phyloP scores from a whole-genome alignment of 108 stramenopile species.

The Cyclotella cryptica region DNA sequence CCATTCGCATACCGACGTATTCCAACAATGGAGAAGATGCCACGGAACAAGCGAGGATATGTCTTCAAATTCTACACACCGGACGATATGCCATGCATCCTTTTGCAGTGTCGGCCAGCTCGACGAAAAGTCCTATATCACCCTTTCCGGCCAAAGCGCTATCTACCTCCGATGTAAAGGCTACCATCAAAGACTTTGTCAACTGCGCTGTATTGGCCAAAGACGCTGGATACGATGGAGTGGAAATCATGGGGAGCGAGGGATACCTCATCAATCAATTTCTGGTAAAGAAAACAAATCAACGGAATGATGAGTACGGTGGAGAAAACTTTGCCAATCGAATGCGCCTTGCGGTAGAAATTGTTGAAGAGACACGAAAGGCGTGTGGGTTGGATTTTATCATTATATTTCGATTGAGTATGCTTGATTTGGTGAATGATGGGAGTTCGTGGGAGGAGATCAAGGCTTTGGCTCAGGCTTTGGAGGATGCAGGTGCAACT shows the following conservation, averaged over 20 bases:
- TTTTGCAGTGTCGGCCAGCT: slow-evolving; percentile 86
- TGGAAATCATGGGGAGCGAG: slow-evolving; percentile 98
- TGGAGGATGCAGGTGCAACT: slow-evolving; percentile 93
- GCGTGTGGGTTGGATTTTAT: slow-evolving; percentile 93
- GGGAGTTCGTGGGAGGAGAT: slow-evolving; percentile 96
- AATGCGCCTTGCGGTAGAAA: slow-evolving; percentile 89
- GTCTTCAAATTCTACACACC: slow-evolving; percentile 93
- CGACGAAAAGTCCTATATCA: slow-evolving; percentile 92
- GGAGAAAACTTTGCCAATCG: slow-evolving; percentile 90
- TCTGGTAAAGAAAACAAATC: slow-evolving; percentile 86
- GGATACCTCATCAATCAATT: slow-evolving; percentile 99
- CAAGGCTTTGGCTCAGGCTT: slow-evolving; percentile 75
- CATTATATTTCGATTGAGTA: slow-evolving; percentile 95
- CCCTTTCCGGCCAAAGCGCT: slow-evolving; percentile 85
- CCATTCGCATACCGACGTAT: slow-evolving; percentile 71
- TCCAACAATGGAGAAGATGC: slow-evolving; percentile 16
- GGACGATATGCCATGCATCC: slow-evolving; percentile 98
- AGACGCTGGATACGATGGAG: slow-evolving; percentile 97
- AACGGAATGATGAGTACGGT: slow-evolving; percentile 93
- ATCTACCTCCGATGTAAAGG: slow-evolving; percentile 66
- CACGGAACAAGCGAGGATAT: slow-evolving; percentile 67
- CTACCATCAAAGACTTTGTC: slow-evolving; percentile 92
- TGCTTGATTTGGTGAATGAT: slow-evolving; percentile 95
- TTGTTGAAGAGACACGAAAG: slow-evolving; percentile 83
- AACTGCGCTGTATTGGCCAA: slow-evolving; percentile 86